Conservation (phyloP, 2,329 filamentous ascomycete genomes). For the Stachybotrys elegans region DNA sequence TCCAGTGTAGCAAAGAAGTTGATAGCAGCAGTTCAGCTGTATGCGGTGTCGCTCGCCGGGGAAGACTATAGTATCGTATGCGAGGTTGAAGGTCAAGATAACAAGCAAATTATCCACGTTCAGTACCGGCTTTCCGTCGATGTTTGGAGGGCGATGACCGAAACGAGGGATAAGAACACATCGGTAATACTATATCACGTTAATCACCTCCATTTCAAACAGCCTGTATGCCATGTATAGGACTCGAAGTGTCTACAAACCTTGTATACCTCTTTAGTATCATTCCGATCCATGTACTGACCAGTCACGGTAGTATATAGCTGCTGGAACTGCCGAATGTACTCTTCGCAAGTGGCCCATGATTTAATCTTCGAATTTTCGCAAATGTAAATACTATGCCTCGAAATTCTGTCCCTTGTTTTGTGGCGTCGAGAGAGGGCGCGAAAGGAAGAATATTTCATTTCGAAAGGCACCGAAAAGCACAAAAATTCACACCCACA, state of each 20-base stretch:
- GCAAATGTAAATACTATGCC: slow-evolving; percentile 16
- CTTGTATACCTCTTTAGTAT: slow-evolving; percentile 20
- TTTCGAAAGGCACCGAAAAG: too few species aligned
- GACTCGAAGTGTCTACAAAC: slow-evolving; percentile 8
- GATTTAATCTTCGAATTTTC: slow-evolving; percentile 17
- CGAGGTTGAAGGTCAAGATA: slow-evolving; percentile 23
- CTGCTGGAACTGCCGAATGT: slow-evolving; percentile 21
- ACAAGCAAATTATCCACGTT: slow-evolving; percentile 13
- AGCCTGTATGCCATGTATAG: not conserved
- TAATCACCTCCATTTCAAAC: slow-evolving; percentile 5
- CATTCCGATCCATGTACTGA: slow-evolving; percentile 16
- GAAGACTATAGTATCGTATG: slow-evolving; percentile 20
- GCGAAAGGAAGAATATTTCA: too few species aligned
- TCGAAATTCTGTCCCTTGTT: too few species aligned
- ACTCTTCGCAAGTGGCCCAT: slow-evolving; percentile 14
- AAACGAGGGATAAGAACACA: slow-evolving; percentile 16
- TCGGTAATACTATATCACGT: slow-evolving; percentile 15
- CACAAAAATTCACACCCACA: too few species aligned
- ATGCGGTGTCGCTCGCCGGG: slow-evolving; percentile 16
- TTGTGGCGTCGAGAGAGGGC: too few species aligned
- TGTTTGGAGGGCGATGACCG: slow-evolving; percentile 15
- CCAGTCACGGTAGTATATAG: slow-evolving; percentile 17
- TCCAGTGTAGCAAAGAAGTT: slow-evolving; percentile 20
- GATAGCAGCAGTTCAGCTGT: slow-evolving; percentile 18
- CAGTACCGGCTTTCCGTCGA: slow-evolving; percentile 17